phyloP scores from a whole-genome alignment of 1,139 yeast species.

The Protomyces pachydermus region DNA sequence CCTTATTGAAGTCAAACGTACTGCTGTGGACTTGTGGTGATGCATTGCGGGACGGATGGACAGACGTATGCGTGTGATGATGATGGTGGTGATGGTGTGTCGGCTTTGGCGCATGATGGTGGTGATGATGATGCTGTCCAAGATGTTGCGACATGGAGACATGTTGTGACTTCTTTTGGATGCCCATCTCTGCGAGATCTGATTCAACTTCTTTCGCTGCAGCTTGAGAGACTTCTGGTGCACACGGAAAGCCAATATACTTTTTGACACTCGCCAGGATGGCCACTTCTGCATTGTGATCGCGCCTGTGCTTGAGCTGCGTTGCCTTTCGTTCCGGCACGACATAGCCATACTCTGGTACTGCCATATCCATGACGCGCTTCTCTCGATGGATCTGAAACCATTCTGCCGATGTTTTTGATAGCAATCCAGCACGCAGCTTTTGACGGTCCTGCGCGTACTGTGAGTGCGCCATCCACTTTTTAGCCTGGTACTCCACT shows the following conservation, averaged over 20 bases:
- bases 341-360: slow-evolving; percentile 45
- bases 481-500: slow-evolving; percentile 70
- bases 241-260: slow-evolving; percentile 61
- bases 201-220: slow-evolving; percentile 49
- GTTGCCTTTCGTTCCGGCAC: slow-evolving; percentile 40
- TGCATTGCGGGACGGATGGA: neutral
- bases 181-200: slow-evolving; percentile 39
- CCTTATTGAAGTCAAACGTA: neutral
- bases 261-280: slow-evolving; percentile 53
- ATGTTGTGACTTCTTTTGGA: neutral
- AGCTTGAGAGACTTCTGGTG: slow-evolving; percentile 50
- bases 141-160: neutral
- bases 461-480: slow-evolving; percentile 82
- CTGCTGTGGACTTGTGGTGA: neutral
- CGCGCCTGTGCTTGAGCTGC: slow-evolving; percentile 53
- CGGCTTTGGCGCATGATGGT: neutral
- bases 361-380: slow-evolving; percentile 72
- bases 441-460: slow-evolving; percentile 67
- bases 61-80: neutral
- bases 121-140: neutral
- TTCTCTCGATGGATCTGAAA: slow-evolving; percentile 87
- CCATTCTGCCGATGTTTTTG: slow-evolving; percentile 81
- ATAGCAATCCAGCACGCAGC: slow-evolving; percentile 58
- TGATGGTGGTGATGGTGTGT: neutral
- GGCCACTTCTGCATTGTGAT: slow-evolving; percentile 54